Evolutionary conservation across 192 early-diverging fungal genomes (phyloP), one percentile per base, ranked within the genome.

Genomic region (Gonapodya sp.): DNA sequence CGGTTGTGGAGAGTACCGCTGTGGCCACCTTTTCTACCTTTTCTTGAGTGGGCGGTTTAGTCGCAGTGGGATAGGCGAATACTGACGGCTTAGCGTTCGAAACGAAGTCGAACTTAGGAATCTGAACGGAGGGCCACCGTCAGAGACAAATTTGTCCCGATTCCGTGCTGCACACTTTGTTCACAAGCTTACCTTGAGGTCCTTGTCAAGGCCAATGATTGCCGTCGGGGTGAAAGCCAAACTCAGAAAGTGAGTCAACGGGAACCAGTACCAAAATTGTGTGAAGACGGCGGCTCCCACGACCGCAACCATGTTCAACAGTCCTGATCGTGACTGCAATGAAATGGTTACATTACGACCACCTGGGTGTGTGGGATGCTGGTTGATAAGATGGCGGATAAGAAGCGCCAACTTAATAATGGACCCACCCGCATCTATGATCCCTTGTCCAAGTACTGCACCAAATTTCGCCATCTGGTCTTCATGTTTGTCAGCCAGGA

Each of bases 221-320:
- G 93, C 95, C 0, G 98, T 99, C 1, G 98, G 97, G 36, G 92
- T 94, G 83, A 99, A 97, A 1, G 97, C 88, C 85, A 99, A 90
- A 78, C 94, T 90, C 80, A 99, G 83, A 84, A 99, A 98, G 87
- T 98, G 98, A 34, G 94, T 93, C 82, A 98, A 86, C 36, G 98
- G 98, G 88, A 94, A 98, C 98, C 98, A 99, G 91, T 96, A 96
- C 98, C 98, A 99, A 86, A 97, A 98, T 87, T 99, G 97, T 32
- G 96, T 95, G 82, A 99, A 99, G 35, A 99, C 89, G 8, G 95
- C 95, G 93, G 97, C 96, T 31, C 98, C 98, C n/a, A 96, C 96
- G 83, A 98, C 94, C 31, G 97, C 95, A n/a, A 93, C 90, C 89
- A 96, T 97, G 82, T 95, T 94, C 31, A 92, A 89, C 83, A 96